phyloP scores from a whole-genome alignment of 108 stramenopile genomes.

The Poteriospumella lacustris region DNA sequence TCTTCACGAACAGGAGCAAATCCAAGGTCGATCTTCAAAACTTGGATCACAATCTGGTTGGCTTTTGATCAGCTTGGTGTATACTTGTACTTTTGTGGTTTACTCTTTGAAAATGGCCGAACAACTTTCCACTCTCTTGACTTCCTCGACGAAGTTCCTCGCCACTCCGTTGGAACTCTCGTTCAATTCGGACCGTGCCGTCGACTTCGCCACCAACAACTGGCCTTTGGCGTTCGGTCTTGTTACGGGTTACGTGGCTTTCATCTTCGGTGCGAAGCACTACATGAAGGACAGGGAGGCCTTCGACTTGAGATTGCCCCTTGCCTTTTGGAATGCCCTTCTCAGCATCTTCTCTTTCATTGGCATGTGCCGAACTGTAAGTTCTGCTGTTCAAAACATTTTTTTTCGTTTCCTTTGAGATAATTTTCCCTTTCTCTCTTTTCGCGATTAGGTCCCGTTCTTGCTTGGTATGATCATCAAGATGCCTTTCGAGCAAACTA shows the following conservation, averaged over 20 bases:
- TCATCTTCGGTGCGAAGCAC: constrained; percentile 34
- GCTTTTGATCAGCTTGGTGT: too few species aligned
- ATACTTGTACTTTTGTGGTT: too few species aligned
- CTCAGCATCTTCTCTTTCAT: constrained; percentile 42
- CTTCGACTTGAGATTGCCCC: constrained; percentile 29
- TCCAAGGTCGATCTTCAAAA: too few species aligned
- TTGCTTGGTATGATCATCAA: constrained; percentile 28
- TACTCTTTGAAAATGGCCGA: too few species aligned
- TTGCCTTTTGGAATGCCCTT: constrained; percentile 68
- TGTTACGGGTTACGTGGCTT: neutral
- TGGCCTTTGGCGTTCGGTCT: neutral
- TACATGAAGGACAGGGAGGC: constrained; percentile 40
- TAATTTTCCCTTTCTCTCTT: too few species aligned
- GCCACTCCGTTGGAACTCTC: neutral
- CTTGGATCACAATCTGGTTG: too few species aligned
- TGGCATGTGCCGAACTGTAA: constrained; percentile 36
- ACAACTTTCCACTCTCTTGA: too few species aligned
- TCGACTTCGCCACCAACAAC: neutral
- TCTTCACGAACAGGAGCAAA: too few species aligned
- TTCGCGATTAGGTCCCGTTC: constrained; percentile 33
- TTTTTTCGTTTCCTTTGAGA: neutral
- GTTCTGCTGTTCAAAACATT: neutral
- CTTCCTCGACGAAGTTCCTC: too few species aligned
- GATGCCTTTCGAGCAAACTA: constrained; percentile 42
- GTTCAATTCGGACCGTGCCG: neutral